Conservation (phyloP, 2,329 filamentous ascomycete species). For the Nigrospora oryzae region DNA sequence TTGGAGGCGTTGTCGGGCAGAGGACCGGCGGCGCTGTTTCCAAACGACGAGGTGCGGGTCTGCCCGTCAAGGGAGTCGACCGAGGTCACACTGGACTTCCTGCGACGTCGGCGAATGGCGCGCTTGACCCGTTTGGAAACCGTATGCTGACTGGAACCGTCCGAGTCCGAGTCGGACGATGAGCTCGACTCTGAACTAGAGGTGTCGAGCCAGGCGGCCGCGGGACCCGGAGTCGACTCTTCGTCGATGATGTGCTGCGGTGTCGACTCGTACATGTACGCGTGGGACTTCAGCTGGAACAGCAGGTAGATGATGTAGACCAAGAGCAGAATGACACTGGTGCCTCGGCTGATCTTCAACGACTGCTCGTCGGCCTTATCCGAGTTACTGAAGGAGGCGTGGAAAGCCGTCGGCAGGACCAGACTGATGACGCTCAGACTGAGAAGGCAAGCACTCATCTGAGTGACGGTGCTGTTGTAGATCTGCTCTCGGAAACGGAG, state of each 20-base stretch:
- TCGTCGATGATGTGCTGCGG: slow-evolving; percentile 90
- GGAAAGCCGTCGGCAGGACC: slow-evolving; percentile 82
- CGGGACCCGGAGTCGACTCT: slow-evolving; percentile 76
- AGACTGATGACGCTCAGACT: slow-evolving; percentile 87
- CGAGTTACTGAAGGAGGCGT: slow-evolving; percentile 68
- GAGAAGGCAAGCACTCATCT: slow-evolving; percentile 90
- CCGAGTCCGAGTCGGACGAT: slow-evolving; percentile 59
- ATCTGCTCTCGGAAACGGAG: slow-evolving; percentile 85
- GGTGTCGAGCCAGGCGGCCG: slow-evolving; percentile 73
- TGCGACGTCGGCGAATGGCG: slow-evolving; percentile 63
- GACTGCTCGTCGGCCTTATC: slow-evolving; percentile 59
- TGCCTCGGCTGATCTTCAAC: slow-evolving; percentile 79
- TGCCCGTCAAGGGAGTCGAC: slow-evolving; percentile 41
- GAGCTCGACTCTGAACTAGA: slow-evolving; percentile 49
- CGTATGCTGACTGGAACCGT: slow-evolving; percentile 56
- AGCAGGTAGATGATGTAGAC: slow-evolving; percentile 79
- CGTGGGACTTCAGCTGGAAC: slow-evolving; percentile 87
- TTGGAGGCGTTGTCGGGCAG: slow-evolving; percentile 24
- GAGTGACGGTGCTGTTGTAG: slow-evolving; percentile 90
- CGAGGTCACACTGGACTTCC: slow-evolving; percentile 70
- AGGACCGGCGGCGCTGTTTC: slow-evolving; percentile 24
- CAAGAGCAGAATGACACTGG: slow-evolving; percentile 73
- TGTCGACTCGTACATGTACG: slow-evolving; percentile 87
- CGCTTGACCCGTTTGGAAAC: slow-evolving; percentile 69
- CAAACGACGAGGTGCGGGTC: slow-evolving; percentile 33